Base-by-base conservation (phyloP, 768 basidiomycete genomes). In the Mrakia gelida region DNA sequence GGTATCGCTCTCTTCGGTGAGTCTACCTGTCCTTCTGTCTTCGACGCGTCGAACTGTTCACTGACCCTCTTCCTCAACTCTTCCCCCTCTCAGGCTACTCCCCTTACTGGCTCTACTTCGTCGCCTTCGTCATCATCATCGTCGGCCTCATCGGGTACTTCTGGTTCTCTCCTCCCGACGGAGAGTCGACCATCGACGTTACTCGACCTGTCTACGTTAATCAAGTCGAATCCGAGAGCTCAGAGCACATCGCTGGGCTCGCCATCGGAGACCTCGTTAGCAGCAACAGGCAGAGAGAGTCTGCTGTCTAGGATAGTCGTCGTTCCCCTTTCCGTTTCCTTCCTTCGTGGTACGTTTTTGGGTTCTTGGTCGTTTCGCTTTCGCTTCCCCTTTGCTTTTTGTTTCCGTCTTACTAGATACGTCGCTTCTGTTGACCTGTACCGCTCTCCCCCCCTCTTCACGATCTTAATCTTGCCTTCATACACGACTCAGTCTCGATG, bases 71-170 rank as follows among this genome's bases (percentile, higher is more conserved):
- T 43, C 88, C 28, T 67, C 63, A n/a, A n/a, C n/a, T 34, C 26
- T 34, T 41, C 41, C 38, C 26, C 65, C 23, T 30, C 34, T 59
- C 71, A 54, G 67, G 77, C 74, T 80, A 94, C 92, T 91, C 93
- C 80, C 93, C 93, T 5, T 94, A 89, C 86, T 95, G 93, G 92
- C 87, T 95, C 23, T 94, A 95, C 87, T 95, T 95, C 85, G 86
- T 90, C 79, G 88, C 93, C 0, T 95, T 91, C 81, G 87, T 84
- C 0, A 86, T 94, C 21, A 89, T 93, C 79, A 83, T 94, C 63
- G 49, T 86, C 18, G 93, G 93, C 4, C 87, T 95, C 7, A 86
- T 95, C 81, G 88, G 90, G 54, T 95, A 94, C 85, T 94, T 94
- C 86, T 95, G 93, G 92, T 68, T 41, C 49, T 54, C 65, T 32